Conservation (phyloP, 2,329 filamentous ascomycete species). For the Microsporum canis region DNA sequence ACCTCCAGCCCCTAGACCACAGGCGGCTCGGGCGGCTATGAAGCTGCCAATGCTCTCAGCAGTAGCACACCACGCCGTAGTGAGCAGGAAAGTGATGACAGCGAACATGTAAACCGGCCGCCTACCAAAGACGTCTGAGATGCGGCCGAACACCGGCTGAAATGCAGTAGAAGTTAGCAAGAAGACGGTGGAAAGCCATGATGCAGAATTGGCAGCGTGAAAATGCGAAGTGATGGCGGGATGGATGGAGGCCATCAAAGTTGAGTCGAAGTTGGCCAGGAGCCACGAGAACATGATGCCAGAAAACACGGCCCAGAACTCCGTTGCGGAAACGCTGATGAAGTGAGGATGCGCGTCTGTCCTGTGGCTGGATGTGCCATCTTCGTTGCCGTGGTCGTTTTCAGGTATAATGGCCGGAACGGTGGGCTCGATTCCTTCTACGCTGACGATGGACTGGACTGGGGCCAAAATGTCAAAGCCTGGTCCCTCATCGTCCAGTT, state of each 20-base stretch:
- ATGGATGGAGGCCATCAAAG: constrained; percentile 70
- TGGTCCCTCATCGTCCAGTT: not conserved
- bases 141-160: constrained; percentile 60
- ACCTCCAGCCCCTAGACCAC: constrained; percentile 62
- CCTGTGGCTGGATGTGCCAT: not conserved
- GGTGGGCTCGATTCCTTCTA: constrained; percentile 9
- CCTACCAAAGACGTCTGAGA: constrained; percentile 63
- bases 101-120: constrained; percentile 55
- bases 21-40: constrained; percentile 58
- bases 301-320: constrained; percentile 54
- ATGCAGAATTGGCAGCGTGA: constrained; percentile 62
- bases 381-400: not conserved
- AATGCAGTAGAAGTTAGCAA: constrained; percentile 65
- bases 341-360: constrained; percentile 20
- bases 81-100: constrained; percentile 50
- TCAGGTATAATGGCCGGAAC: not conserved
- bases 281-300: constrained; percentile 50
- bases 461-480: constrained; percentile 8
- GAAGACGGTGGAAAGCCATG: constrained; percentile 72
- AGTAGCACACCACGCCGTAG: constrained; percentile 59
- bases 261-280: constrained; percentile 57
- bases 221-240: constrained; percentile 75
- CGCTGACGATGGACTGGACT: constrained; percentile 10
- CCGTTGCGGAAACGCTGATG: constrained; percentile 28
- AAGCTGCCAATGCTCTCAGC: constrained; percentile 60